Conservation (phyloP, 176 grass and related monocot species). For the Oryza brachyantha region DNA sequence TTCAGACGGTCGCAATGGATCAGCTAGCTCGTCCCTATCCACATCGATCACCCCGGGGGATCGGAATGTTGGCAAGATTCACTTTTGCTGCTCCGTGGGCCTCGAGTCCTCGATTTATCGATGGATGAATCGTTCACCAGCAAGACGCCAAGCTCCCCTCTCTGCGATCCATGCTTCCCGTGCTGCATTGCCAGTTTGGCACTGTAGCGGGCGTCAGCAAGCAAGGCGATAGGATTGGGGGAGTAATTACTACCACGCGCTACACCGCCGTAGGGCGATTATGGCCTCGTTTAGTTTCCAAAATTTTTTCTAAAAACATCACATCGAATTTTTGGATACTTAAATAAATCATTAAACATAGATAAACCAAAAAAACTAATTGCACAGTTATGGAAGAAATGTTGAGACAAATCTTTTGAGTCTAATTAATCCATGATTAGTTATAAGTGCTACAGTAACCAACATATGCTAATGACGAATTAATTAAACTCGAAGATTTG, state of each 20-base stretch:
- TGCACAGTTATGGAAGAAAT: too few species aligned
- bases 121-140: neutral
- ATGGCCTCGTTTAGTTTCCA: too few species aligned
- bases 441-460: too few species aligned
- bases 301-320: too few species aligned
- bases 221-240: neutral
- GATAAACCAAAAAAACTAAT: too few species aligned
- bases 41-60: neutral
- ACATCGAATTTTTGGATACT: too few species aligned
- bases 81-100: neutral
- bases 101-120: neutral
- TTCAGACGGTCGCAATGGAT: neutral
- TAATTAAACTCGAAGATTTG: too few species aligned
- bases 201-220: neutral
- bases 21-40: neutral
- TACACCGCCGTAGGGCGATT: neutral
- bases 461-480: too few species aligned
- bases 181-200: neutral
- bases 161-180: neutral
- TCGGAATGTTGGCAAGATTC: constrained; percentile 4
- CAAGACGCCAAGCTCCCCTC: neutral
- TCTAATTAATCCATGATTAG: too few species aligned
- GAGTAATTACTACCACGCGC: neutral
- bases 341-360: too few species aligned
- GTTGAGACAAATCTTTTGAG: too few species aligned